phyloP scores from a whole-genome alignment of 2,329 filamentous ascomycete species.

The Aspergillus brasiliensis region DNA sequence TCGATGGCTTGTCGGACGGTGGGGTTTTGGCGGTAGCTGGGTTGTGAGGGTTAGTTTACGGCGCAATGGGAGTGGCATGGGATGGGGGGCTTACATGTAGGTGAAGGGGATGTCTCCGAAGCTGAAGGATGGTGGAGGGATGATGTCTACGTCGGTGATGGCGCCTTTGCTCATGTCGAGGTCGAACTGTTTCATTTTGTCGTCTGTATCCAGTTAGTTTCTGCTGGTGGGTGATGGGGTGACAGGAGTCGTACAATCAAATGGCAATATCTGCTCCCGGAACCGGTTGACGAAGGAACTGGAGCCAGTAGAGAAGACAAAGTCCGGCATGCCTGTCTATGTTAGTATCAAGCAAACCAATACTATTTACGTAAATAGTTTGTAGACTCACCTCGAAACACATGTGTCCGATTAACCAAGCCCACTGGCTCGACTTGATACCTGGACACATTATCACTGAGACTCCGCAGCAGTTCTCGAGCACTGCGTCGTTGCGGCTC shows the following conservation, averaged over 20 bases:
- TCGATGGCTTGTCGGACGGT: slow-evolving; percentile 67
- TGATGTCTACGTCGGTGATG: slow-evolving; percentile 66
- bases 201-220: slow-evolving; percentile 42
- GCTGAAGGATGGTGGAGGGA: slow-evolving; percentile 78
- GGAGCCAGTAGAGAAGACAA: slow-evolving; percentile 73
- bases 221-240: neutral
- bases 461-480: slow-evolving; percentile 44
- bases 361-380: neutral
- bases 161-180: slow-evolving; percentile 65
- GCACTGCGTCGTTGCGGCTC: slow-evolving; percentile 25
- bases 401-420: slow-evolving; percentile 75
- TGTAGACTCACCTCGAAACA: slow-evolving; percentile 68
- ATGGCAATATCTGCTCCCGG: slow-evolving; percentile 68
- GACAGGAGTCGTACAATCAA: slow-evolving; percentile 59
- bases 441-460: slow-evolving; percentile 69
- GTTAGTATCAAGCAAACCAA: neutral
- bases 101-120: slow-evolving; percentile 73
- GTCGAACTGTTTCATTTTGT: slow-evolving; percentile 65
- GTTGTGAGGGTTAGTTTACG: slow-evolving; percentile 20
- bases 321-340: slow-evolving; percentile 70
- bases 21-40: slow-evolving; percentile 80
- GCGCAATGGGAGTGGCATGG: neutral
- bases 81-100: slow-evolving; percentile 45
- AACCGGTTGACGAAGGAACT: slow-evolving; percentile 73
- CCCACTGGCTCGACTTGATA: slow-evolving; percentile 73